Percentiles rank a stretch among this genome's conserved stretches.
Evolutionary conservation across 257 asterid genomes (phyloP).

Genomic region (Solanum appendiculatum): DNA sequence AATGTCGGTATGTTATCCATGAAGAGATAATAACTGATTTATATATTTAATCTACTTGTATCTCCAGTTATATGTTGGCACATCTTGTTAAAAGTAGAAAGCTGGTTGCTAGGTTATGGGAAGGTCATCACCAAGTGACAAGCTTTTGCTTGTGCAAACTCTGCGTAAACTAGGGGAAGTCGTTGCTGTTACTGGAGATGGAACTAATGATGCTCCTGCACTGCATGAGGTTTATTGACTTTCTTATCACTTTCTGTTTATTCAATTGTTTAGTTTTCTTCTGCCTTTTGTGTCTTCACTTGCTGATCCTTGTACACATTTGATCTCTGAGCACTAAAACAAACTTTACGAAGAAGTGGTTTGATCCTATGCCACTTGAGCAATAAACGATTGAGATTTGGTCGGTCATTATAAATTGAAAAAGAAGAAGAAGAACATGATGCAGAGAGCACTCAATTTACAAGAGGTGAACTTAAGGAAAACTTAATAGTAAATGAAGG

Average conservation of each 20-base stretch:
- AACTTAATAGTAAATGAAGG: background rate
- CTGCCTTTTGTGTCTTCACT: background rate
- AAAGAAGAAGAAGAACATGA: background rate
- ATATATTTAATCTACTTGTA: background rate
- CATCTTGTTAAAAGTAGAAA: background rate
- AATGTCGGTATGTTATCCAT: conserved; percentile 46
- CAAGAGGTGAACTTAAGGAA: background rate
- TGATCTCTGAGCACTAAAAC: background rate
- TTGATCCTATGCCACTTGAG: background rate
- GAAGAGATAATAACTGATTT: background rate
- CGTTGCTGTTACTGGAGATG: conserved; percentile 96
- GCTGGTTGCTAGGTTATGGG: conserved; percentile 69
- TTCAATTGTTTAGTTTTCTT: background rate
- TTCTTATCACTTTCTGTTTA: background rate
- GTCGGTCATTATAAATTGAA: background rate
- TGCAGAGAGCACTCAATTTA: background rate
- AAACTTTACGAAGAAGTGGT: background rate
- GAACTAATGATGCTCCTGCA: conserved; percentile 97
- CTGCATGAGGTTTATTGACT: conserved; percentile 68
- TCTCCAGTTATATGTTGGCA: background rate
- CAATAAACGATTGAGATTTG: background rate
- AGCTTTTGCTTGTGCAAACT: conserved; percentile 88
- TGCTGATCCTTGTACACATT: background rate
- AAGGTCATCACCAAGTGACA: conserved; percentile 91
- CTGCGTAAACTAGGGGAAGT: conserved; percentile 83